These are phyloP conservation scores for Termitomyces sp. DNA, from an alignment of 768 basidiomycete species.

Conservation along the genomic window DNA sequence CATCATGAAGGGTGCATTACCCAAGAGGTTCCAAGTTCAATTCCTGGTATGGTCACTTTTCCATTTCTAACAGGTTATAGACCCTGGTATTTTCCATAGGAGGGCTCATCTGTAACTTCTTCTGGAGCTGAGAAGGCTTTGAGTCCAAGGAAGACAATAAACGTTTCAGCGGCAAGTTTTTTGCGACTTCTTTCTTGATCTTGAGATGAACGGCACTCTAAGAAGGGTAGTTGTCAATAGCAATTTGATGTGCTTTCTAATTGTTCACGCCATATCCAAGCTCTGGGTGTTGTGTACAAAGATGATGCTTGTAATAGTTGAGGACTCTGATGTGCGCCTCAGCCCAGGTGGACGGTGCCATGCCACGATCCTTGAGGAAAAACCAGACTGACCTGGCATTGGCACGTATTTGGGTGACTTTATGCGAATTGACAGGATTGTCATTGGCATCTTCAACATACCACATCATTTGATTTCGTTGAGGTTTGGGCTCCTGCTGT, in stretches of 20 bases:
- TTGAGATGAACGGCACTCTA: background rate
- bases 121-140: too few relatives aligned
- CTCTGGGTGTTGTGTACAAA: background rate
- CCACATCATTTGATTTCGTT: background rate
- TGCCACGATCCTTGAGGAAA: background rate
- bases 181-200: background rate
- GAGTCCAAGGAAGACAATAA: background rate
- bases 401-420: background rate
- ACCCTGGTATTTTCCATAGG: too few relatives aligned
- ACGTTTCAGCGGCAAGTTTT: background rate
- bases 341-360: background rate
- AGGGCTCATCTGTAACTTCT: too few relatives aligned
- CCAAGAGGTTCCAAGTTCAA: too few relatives aligned
- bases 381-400: too few relatives aligned
- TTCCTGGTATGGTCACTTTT: too few relatives aligned
- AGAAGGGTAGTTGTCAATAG: background rate
- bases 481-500: background rate
- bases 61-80: too few relatives aligned
- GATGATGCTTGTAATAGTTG: too few relatives aligned
- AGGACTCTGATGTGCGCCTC: background rate
- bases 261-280: background rate
- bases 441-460: background rate
- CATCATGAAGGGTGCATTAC: too few relatives aligned
- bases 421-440: background rate
- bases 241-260: slow-evolving; percentile 1